A percentile compares a stretch with the other conserved stretches of the same genome.
Evolutionary conservation across 176 grass and related monocot genomes (phyloP).

Genomic region (Melocanna baccifera): DNA sequence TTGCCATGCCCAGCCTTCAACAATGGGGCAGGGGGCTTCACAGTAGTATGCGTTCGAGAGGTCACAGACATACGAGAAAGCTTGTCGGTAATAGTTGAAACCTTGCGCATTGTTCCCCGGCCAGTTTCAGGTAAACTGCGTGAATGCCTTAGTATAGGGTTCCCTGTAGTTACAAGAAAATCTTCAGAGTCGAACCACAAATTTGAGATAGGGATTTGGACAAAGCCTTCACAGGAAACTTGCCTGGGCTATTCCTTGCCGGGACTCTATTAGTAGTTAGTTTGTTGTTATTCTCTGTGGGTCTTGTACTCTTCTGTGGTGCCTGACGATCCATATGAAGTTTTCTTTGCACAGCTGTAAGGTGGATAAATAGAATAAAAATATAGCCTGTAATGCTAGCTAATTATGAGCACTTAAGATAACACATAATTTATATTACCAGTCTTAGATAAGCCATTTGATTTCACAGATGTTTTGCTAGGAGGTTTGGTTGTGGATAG

Average conservation of each 20-base stretch:
- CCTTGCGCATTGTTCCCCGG: constrained; percentile 38
- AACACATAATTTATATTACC: constrained; percentile 39
- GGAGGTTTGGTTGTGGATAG: constrained; percentile 44
- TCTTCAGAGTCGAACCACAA: neutral
- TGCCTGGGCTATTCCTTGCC: constrained; percentile 74
- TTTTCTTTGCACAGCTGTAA: constrained; percentile 86
- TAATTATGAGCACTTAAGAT: neutral
- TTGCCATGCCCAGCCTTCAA: constrained; percentile 77
- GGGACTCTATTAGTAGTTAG: constrained; percentile 45
- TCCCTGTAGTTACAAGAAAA: constrained; percentile 38
- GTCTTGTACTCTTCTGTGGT: constrained; percentile 51
- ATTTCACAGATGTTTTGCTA: constrained; percentile 37
- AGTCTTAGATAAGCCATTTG: constrained; percentile 42
- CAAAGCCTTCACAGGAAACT: constrained; percentile 23
- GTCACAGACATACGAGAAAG: constrained; percentile 61
- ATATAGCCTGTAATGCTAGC: neutral
- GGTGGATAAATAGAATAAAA: constrained; percentile 4
- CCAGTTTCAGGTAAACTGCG: constrained; percentile 50
- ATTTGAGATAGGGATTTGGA: neutral
- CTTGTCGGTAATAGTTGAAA: constrained; percentile 65
- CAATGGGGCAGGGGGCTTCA: constrained; percentile 49
- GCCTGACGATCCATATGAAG: constrained; percentile 72
- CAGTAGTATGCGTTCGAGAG: constrained; percentile 24
- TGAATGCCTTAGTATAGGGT: constrained; percentile 46
- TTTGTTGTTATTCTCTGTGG: constrained; percentile 57